Percentiles rank a stretch among this genome's conserved stretches.
Evolutionary conservation across 2,329 filamentous ascomycete genomes (phyloP).

Genomic region (Cladosporium sp.): DNA sequence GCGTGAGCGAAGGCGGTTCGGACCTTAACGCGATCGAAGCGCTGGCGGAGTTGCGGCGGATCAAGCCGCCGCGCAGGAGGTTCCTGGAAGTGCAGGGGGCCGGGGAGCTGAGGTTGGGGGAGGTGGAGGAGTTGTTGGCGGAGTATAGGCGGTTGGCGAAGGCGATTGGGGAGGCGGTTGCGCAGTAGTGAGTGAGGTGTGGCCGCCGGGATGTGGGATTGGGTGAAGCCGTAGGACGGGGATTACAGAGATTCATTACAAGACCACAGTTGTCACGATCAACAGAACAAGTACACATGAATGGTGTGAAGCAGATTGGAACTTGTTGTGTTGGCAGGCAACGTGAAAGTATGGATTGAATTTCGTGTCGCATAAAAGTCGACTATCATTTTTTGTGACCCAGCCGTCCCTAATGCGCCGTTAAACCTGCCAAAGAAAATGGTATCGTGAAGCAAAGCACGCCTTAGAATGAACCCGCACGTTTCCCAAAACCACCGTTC

Average conservation of each 20-base stretch:
- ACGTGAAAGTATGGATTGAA: slow-evolving; percentile 10
- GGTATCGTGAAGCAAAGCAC: slow-evolving; percentile 11
- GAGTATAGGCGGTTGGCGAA: slow-evolving; percentile 37
- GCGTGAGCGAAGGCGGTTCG: slow-evolving; percentile 11
- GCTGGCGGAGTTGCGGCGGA: slow-evolving; percentile 39
- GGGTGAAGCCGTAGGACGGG: not conserved
- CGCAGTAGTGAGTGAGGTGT: not conserved
- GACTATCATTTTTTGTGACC: slow-evolving; percentile 11
- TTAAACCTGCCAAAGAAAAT: slow-evolving; percentile 11
- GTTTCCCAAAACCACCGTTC: slow-evolving; percentile 2
- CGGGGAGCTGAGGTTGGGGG: slow-evolving; percentile 40
- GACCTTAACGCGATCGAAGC: slow-evolving; percentile 37
- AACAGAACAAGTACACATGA: not conserved
- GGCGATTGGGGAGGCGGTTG: slow-evolving; percentile 38
- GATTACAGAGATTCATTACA: not conserved
- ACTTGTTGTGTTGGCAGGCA: slow-evolving; percentile 8
- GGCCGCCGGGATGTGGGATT: not conserved
- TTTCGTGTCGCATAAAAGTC: slow-evolving; percentile 8
- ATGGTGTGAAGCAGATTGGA: not conserved
- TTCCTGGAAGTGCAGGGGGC: slow-evolving; percentile 43
- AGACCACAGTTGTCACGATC: not conserved
- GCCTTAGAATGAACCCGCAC: slow-evolving; percentile 1
- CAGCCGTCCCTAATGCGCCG: slow-evolving; percentile 2
- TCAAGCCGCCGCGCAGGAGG: slow-evolving; percentile 40
- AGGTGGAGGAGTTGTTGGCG: slow-evolving; percentile 40